These are phyloP conservation scores for Intubia oerlemansii DNA, from an alignment of 2,329 filamentous ascomycete genomes.

Conservation along the genomic window DNA sequence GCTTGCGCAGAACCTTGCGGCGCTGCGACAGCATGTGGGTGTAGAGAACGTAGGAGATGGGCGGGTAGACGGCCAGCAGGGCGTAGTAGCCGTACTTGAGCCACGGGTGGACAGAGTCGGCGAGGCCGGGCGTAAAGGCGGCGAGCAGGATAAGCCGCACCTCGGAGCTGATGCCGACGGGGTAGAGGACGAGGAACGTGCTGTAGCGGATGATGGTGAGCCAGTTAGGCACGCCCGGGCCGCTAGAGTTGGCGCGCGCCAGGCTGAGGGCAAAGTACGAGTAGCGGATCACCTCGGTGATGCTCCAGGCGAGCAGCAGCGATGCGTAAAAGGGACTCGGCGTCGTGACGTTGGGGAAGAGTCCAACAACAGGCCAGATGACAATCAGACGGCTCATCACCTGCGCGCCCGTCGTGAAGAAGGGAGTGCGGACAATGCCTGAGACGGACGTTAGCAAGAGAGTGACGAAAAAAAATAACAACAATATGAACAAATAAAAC, in stretches of 20 bases:
- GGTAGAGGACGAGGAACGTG: conserved; percentile 84
- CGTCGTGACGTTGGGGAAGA: conserved; percentile 44
- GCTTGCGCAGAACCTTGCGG: conserved; percentile 50
- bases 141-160: conserved; percentile 58
- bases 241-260: conserved; percentile 24
- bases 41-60: conserved; percentile 62
- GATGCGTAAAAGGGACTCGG: conserved; percentile 41
- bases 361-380: conserved; percentile 64
- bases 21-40: conserved; percentile 91
- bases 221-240: conserved; percentile 12
- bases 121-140: conserved; percentile 33
- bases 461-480: no score
- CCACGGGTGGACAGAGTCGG: conserved; percentile 21
- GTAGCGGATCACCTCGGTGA: conserved; percentile 88
- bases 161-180: conserved; percentile 77
- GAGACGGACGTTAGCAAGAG: neutral
- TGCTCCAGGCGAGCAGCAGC: conserved; percentile 73
- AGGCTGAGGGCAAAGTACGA: conserved; percentile 69
- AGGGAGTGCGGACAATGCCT: conserved; percentile 71
- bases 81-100: conserved; percentile 21
- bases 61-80: conserved; percentile 9
- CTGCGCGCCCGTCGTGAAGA: conserved; percentile 77
- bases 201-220: conserved; percentile 78
- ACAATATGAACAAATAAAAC: no score
- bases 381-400: conserved; percentile 72